Evolutionary conservation across 202 grass and related monocot genomes (phyloP).

Genomic region (Carex arenaria): DNA sequence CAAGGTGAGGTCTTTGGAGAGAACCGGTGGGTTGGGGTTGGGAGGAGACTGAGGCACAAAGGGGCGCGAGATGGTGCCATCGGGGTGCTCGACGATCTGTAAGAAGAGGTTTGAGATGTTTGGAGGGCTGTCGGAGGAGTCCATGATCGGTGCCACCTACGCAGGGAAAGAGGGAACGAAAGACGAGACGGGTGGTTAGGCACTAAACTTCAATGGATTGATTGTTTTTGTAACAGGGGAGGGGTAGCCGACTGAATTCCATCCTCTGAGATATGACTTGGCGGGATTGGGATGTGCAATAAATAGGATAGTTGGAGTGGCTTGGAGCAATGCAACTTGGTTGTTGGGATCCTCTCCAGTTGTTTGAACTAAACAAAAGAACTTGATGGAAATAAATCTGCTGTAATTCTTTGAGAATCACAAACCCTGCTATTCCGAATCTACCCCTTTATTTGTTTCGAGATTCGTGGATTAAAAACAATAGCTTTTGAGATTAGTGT

Average conservation of each 20-base stretch:
- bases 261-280: not conserved
- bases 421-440: too few species aligned
- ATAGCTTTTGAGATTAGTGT: too few species aligned
- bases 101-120: slow-evolving; percentile 58
- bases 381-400: too few species aligned
- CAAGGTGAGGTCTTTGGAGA: slow-evolving; percentile 59
- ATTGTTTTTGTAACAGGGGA: too few species aligned
- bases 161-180: not conserved
- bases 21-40: not conserved
- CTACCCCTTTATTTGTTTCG: too few species aligned
- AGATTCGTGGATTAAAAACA: too few species aligned
- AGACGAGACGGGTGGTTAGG: not conserved
- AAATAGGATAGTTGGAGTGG: not conserved
- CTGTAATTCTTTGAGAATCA: too few species aligned
- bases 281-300: not conserved
- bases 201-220: too few species aligned
- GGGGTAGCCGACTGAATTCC: too few species aligned
- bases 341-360: not conserved
- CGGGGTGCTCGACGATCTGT: slow-evolving; percentile 50
- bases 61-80: slow-evolving; percentile 70
- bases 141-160: not conserved
- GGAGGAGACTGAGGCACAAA: slow-evolving; percentile 23
- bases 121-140: not conserved
- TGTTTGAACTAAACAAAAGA: not conserved
- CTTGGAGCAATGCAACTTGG: not conserved